Percentiles rank a stretch among this genome's conserved stretches.
These are phyloP conservation scores for Coemansia sp. DNA, from an alignment of 192 early-diverging fungal species.

Conservation along the genomic window DNA sequence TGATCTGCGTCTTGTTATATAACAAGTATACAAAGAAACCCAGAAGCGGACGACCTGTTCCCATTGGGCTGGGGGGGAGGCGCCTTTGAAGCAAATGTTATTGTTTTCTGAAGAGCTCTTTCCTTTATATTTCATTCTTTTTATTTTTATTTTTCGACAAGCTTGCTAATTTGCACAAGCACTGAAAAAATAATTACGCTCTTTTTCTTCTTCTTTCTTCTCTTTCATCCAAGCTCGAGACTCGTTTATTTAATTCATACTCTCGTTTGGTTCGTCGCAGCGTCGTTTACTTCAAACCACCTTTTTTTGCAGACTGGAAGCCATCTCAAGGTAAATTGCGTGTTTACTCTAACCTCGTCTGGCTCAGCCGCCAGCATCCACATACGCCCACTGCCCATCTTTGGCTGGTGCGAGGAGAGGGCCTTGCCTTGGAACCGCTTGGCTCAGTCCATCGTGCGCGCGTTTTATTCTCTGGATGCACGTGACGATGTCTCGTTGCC, in stretches of 20 bases:
- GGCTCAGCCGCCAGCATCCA: not conserved
- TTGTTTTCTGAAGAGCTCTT: conserved; percentile 3
- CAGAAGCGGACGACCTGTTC: too few species aligned
- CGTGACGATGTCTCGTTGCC: not conserved
- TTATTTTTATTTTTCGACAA: conserved; percentile 4
- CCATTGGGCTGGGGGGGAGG: not conserved
- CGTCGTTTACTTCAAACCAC: not conserved
- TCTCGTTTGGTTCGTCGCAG: not conserved
- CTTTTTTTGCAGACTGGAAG: not conserved
- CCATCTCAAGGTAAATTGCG: conserved; percentile 17
- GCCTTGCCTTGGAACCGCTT: not conserved
- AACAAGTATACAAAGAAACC: not conserved
- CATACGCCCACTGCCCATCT: not conserved
- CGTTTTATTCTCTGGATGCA: not conserved
- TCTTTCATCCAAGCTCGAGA: not conserved
- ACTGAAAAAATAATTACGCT: not conserved
- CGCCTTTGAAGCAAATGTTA: not conserved
- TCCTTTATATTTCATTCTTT: not conserved
- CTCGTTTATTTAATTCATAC: not conserved
- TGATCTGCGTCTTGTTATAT: too few species aligned
- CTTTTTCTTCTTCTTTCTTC: not conserved
- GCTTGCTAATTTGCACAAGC: conserved; percentile 8
- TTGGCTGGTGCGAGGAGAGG: not conserved
- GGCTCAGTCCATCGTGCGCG: not conserved
- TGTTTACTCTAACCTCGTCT: not conserved